Evolutionary conservation across 768 basidiomycete species (phyloP), one percentile per base, ranked within the genome.

Genomic region (Fomitopsis serialis): DNA sequence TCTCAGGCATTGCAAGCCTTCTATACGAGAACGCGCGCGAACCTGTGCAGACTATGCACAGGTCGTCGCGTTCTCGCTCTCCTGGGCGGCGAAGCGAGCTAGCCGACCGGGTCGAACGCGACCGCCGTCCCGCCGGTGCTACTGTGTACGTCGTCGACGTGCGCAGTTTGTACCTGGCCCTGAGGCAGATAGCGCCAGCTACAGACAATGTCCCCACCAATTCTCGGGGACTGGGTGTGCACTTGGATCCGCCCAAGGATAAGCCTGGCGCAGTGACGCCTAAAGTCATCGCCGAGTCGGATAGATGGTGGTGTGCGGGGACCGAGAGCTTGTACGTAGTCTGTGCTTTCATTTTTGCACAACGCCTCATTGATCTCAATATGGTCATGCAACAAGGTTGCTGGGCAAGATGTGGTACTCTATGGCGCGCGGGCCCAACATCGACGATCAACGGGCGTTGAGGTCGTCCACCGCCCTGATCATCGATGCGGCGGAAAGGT

Each of bases 1-100:
- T 68, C 1, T 66, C 63, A 10, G 77, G 77, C 2, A 63, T 82
- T 35, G 66, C 60, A 51, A 63, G 66, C 8, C 54, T 76, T 9
- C 48, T 75, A 12, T 60, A 64, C 27, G 15, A n/a, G 13, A 35
- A 32, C n/a, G 19, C 9, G 48, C 27, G 11, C 45, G 34, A n/a
- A 19, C 42, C 25, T 17, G 13, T 15, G 5, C 19, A 11, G 36
- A 4, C 7, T 50, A 3, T 17, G 34, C 17, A 22, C 17, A 51
- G 23, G 36, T 57, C 53, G 8, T 48, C 35, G 11, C 51, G 58
- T 5, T 56, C 58, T 2, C 25, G 45, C 17, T 59, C 58, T 23
- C 58, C 58, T 13, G n/a, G 42, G 9, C 37, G 37, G 46, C 42
- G 10, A 37, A 48, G 19, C 37, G 6, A 15, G 13, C 6, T 40